Conservation (phyloP, 306 rosid species). For the Luffa aegyptiaca region DNA sequence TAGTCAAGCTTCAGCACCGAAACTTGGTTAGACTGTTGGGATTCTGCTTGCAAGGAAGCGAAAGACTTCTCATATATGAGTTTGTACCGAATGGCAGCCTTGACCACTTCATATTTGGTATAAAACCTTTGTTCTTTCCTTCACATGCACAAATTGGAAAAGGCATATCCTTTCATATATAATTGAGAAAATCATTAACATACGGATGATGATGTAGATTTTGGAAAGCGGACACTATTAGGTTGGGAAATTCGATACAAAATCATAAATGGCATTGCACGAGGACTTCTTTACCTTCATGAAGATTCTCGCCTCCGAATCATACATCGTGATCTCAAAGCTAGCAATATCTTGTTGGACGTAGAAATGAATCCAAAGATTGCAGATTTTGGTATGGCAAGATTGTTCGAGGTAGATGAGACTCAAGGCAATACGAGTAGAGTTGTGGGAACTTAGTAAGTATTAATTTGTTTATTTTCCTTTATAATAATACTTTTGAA, state of each 20-base stretch:
- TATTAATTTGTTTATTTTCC: neutral
- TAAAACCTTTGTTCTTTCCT: neutral
- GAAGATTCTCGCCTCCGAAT: slow-evolving; percentile 6
- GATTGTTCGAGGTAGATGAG: neutral
- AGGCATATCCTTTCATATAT: neutral
- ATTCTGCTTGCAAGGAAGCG: neutral
- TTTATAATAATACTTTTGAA: neutral
- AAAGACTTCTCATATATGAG: slow-evolving; percentile 7
- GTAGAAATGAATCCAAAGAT: neutral
- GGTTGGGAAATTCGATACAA: neutral
- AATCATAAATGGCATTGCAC: neutral
- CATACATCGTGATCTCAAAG: slow-evolving; percentile 7
- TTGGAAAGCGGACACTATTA: neutral
- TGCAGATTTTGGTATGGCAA: neutral
- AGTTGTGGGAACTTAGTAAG: slow-evolving; percentile 7
- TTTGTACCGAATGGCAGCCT: slow-evolving; percentile 8
- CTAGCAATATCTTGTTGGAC: neutral
- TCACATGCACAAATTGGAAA: neutral
- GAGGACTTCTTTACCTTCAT: neutral
- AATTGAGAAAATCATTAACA: neutral
- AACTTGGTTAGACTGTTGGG: slow-evolving; percentile 1
- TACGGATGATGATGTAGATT: neutral
- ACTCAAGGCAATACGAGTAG: neutral
- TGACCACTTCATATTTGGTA: slow-evolving; percentile 6
- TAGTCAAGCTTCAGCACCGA: neutral